Conservation (phyloP, 140 eudicot species). For the Erigeron philadelphicus region DNA sequence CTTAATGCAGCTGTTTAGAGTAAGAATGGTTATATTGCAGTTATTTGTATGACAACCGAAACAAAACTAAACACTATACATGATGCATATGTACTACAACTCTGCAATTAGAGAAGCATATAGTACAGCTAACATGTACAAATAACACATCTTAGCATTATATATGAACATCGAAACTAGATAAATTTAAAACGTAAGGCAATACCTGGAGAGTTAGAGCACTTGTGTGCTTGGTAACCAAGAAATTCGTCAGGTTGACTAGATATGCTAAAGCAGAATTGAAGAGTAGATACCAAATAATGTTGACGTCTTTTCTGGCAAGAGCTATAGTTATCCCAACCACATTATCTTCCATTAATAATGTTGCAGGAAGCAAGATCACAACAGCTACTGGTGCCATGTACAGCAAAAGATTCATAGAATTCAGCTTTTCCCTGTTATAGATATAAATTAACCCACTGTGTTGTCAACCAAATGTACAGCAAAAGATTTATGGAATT, state of each 20-base stretch:
- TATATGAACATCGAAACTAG: background rate
- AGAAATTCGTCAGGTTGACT: conserved; percentile 70
- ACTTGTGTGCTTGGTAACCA: conserved; percentile 82
- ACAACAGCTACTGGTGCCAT: conserved; percentile 84
- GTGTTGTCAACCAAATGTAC: conserved; percentile 22
- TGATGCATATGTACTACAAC: background rate
- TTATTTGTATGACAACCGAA: background rate
- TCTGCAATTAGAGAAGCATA: conserved; percentile 8
- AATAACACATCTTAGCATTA: background rate
- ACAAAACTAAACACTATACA: background rate
- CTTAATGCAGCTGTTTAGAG: too few species aligned
- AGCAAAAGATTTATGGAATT: conserved; percentile 72
- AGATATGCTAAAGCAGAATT: conserved; percentile 66
- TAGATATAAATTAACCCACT: background rate
- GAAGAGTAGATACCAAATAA: conserved; percentile 63
- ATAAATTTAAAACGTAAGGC: background rate
- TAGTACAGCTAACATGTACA: conserved; percentile 14
- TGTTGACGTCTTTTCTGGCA: conserved; percentile 53
- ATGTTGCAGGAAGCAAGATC: conserved; percentile 64
- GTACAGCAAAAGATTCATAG: conserved; percentile 74
- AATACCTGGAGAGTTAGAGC: conserved; percentile 84
- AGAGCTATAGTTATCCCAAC: conserved; percentile 65
- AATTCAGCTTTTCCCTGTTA: conserved; percentile 64
- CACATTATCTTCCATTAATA: conserved; percentile 64
- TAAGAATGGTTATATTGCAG: background rate